These are phyloP conservation scores for Rhinocladiella similis DNA, from an alignment of 2,329 filamentous ascomycete genomes.

Conservation along the genomic window DNA sequence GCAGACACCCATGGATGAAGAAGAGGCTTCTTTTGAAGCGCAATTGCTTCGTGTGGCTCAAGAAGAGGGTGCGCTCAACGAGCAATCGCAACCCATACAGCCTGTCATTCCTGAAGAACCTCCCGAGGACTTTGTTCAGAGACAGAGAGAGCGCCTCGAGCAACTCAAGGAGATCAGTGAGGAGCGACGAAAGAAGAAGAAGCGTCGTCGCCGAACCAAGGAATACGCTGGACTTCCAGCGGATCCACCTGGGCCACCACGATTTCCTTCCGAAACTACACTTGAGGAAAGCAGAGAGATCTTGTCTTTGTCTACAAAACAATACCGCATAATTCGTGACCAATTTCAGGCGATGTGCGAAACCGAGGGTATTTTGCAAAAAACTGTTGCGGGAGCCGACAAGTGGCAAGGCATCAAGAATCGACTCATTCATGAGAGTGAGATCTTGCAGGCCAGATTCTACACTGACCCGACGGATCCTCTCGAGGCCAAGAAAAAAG, in stretches of 20 bases:
- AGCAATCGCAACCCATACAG: conserved; percentile 3
- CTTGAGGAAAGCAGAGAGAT: conserved; percentile 75
- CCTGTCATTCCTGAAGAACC: conserved; percentile 28
- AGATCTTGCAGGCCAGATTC: conserved; percentile 64
- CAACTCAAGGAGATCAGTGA: conserved; percentile 60
- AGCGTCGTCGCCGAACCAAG: conserved; percentile 67
- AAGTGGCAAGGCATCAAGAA: conserved; percentile 72
- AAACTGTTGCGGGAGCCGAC: conserved; percentile 71
- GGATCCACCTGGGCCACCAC: conserved; percentile 66
- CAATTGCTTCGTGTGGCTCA: conserved; percentile 31
- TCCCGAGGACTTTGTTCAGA: conserved; percentile 51
- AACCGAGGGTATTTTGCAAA: conserved; percentile 68
- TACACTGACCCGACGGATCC: conserved; percentile 57
- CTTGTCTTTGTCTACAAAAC: conserved; percentile 61
- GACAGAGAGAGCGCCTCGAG: conserved; percentile 55
- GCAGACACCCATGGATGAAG: conserved; percentile 22
- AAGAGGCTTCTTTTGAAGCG: conserved; percentile 30
- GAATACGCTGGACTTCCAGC: conserved; percentile 68
- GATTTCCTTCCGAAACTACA: conserved; percentile 80
- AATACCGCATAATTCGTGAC: conserved; percentile 65
- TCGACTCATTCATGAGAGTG: conserved; percentile 63
- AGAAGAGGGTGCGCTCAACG: conserved; percentile 8
- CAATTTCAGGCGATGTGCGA: conserved; percentile 71
- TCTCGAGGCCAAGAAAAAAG: conserved; percentile 44
- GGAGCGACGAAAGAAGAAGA: conserved; percentile 63